Conservation (phyloP, 1,284 basidiomycete species). For the Rhodofomes roseus region DNA sequence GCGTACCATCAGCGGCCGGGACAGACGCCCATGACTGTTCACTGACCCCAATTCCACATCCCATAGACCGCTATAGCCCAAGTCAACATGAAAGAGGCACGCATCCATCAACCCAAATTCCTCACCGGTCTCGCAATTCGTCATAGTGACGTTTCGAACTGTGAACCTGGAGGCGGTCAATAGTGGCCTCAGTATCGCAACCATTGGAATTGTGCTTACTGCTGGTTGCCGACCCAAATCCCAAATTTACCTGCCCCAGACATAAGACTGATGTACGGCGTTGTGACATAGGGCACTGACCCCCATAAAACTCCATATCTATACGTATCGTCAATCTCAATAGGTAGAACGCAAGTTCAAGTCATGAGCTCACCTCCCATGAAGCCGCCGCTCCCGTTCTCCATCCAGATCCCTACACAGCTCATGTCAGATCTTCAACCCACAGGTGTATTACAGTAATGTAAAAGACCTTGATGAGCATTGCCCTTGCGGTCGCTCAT, state of each 20-base stretch:
- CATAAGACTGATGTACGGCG: not conserved
- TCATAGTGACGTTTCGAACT: slow-evolving; percentile 53
- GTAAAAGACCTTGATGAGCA: slow-evolving; percentile 42
- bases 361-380: slow-evolving; percentile 49
- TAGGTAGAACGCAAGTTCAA: not conserved
- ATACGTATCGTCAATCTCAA: not conserved
- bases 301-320: slow-evolving; percentile 66
- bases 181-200: not conserved
- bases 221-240: slow-evolving; percentile 59
- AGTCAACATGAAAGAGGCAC: no score
- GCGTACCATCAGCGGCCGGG: not conserved
- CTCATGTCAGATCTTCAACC: not conserved
- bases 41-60: slow-evolving; percentile 57
- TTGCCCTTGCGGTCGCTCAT: slow-evolving; percentile 56
- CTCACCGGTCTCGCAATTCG: slow-evolving; percentile 46
- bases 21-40: not conserved
- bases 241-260: slow-evolving; percentile 25
- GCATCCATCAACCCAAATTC: no score
- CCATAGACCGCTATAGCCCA: slow-evolving; percentile 20
- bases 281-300: slow-evolving; percentile 31
- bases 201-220: slow-evolving; percentile 39
- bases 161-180: slow-evolving; percentile 34
- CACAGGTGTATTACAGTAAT: no score
- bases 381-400: slow-evolving; percentile 71
- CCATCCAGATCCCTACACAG: slow-evolving; percentile 58